These are phyloP conservation scores for Priceomyces castillae DNA, from an alignment of 805 yeast species.

Conservation along the genomic window DNA sequence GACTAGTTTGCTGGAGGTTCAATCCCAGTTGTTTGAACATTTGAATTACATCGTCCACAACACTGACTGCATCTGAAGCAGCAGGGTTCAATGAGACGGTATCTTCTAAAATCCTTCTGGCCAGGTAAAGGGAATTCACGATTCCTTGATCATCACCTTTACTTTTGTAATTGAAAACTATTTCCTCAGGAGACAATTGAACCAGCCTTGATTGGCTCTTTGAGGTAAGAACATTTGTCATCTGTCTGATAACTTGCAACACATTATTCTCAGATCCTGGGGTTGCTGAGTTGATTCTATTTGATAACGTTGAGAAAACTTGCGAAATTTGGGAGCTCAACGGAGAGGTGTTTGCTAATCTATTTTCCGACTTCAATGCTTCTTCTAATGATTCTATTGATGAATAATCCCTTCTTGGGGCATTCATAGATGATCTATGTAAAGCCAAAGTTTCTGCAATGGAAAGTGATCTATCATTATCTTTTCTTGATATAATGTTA, in stretches of 20 bases:
- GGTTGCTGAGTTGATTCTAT: constrained; percentile 24
- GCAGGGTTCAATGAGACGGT: constrained; percentile 10
- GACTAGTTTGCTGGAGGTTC: constrained; percentile 1
- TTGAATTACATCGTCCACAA: constrained; percentile 24
- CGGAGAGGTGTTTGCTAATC: constrained; percentile 3
- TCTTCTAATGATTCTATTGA: constrained; percentile 27
- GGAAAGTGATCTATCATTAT: constrained; percentile 32
- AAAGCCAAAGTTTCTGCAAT: constrained; percentile 61
- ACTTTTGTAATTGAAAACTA: constrained; percentile 21
- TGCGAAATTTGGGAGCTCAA: constrained; percentile 30
- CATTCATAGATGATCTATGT: constrained; percentile 46
- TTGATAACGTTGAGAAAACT: constrained; percentile 31
- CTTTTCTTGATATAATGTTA: constrained; percentile 5
- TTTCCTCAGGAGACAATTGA: constrained; percentile 17
- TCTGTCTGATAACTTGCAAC: constrained; percentile 36
- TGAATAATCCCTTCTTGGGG: constrained; percentile 26
- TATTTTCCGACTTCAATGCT: constrained; percentile 15
- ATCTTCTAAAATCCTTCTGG: constrained; percentile 29
- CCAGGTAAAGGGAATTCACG: constrained; percentile 27
- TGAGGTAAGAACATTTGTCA: constrained; percentile 33
- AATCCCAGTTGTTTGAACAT: constrained; percentile 10
- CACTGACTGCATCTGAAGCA: constrained; percentile 18
- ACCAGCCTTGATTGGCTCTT: constrained; percentile 11
- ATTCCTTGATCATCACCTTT: constrained; percentile 22
- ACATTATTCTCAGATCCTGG: constrained; percentile 24